A percentile compares a stretch with the other conserved stretches of the same genome.
These are phyloP conservation scores for Eutypa lata DNA, from an alignment of 2,329 filamentous ascomycete species.

Conservation along the genomic window DNA sequence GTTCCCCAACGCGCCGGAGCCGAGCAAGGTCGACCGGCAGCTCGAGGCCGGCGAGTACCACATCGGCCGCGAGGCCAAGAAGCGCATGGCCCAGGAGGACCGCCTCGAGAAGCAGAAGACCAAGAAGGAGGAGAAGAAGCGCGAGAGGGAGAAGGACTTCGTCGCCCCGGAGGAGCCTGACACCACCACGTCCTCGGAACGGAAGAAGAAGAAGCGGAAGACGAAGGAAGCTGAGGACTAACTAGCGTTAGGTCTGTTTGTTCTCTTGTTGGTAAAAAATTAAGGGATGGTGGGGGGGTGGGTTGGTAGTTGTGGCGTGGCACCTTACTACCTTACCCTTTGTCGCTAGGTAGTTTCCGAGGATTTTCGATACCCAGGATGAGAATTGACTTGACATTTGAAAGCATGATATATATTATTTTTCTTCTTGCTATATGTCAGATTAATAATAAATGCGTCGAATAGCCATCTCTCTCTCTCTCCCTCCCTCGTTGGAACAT, in stretches of 20 bases:
- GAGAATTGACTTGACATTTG: neutral
- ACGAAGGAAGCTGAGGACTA: slow-evolving; percentile 38
- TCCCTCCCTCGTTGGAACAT: too few relatives aligned
- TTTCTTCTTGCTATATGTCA: too few relatives aligned
- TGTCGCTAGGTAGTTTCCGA: neutral
- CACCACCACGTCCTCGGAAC: slow-evolving; percentile 45
- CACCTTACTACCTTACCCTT: neutral
- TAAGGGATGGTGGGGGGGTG: too few relatives aligned
- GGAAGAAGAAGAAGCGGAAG: slow-evolving; percentile 64
- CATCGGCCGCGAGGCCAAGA: slow-evolving; percentile 87
- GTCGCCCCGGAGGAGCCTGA: slow-evolving; percentile 77
- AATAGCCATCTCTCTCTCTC: too few relatives aligned
- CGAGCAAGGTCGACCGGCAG: slow-evolving; percentile 98
- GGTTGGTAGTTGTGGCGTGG: too few relatives aligned
- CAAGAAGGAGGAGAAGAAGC: slow-evolving; percentile 85
- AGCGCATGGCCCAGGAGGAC: slow-evolving; percentile 74
- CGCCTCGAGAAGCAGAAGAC: slow-evolving; percentile 79
- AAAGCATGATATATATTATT: neutral
- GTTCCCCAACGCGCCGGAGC: slow-evolving; percentile 94
- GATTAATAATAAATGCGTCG: too few relatives aligned
- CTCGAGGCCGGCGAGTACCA: slow-evolving; percentile 99
- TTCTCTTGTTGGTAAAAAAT: too few relatives aligned
- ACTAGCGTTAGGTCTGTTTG: neutral
- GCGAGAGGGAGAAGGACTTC: slow-evolving; percentile 81
- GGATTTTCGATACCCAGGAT: neutral